These are phyloP conservation scores for Lichtheimia corymbifera DNA, from an alignment of 371 early-diverging fungal genomes.

Conservation along the genomic window DNA sequence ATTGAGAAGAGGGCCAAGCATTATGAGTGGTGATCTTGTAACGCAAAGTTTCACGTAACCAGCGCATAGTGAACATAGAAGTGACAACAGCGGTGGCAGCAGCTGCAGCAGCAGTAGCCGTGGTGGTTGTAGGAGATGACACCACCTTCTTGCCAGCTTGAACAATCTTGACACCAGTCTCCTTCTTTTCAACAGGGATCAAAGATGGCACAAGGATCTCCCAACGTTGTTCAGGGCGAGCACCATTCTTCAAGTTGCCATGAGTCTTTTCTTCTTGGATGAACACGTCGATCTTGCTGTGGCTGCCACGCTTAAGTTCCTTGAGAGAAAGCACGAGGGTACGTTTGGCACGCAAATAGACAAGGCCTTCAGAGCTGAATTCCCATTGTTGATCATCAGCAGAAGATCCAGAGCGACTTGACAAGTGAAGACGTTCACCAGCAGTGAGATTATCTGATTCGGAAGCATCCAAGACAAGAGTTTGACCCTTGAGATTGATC, in stretches of 20 bases:
- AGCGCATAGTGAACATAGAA: constrained; percentile 29
- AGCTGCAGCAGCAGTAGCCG: constrained; percentile 23
- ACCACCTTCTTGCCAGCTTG: constrained; percentile 34
- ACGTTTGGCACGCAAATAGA: constrained; percentile 30
- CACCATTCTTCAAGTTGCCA: constrained; percentile 26
- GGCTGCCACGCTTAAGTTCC: constrained; percentile 28
- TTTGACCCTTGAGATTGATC: constrained; percentile 47
- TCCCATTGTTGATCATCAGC: constrained; percentile 43
- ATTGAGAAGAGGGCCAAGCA: constrained; percentile 32
- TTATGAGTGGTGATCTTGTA: constrained; percentile 29
- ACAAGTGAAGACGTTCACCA: constrained; percentile 34
- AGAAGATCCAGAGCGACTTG: constrained; percentile 15
- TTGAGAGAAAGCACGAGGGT: constrained; percentile 39
- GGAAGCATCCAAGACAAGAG: constrained; percentile 35
- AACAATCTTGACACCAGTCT: constrained; percentile 34
- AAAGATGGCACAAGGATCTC: constrained; percentile 41
- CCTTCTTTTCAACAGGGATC: constrained; percentile 30
- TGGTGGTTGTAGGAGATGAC: constrained; percentile 24
- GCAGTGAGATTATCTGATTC: constrained; percentile 17
- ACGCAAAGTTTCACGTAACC: constrained; percentile 34
- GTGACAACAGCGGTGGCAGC: constrained; percentile 21
- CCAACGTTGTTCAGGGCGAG: constrained; percentile 46
- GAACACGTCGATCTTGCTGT: constrained; percentile 33
- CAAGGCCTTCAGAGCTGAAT: constrained; percentile 26
- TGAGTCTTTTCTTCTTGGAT: constrained; percentile 37